Base-by-base conservation (phyloP, 108 stramenopile species). In the Nitzschia sp. region DNA sequence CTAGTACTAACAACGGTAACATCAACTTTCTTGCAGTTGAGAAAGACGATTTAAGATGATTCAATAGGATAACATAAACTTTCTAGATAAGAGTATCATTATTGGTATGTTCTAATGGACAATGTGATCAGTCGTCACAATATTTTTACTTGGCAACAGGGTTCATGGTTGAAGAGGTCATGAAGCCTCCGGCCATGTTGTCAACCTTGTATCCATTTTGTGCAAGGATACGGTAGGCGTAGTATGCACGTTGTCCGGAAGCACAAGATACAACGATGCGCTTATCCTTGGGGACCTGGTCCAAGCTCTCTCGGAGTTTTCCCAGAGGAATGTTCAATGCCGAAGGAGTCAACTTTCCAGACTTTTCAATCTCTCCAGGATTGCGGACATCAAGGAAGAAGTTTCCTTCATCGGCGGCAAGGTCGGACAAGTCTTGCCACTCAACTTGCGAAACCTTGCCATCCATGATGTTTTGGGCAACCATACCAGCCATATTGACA, bases 401-500 rank as follows among this genome's bases (percentile, higher is more conserved):
- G 2, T 43, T 66, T 26, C 62, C 72, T 3, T 67, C 69, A 21
- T 75, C 57, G 0, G 73, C 46, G 21, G 72, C 72, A 14, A 76
- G 58, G 8, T 71, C 40, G 1, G 79, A 72, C 40, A 88, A 44
- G 24, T 88, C 80, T 46, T 75, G 79, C 84, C 83, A 88, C 52
- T 88, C 80, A 3, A 88, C 61, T 57, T 85, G 82, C 8, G 77
- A 77, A 10, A 88, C 84, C 10, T 85, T 41, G 24, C 87, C 87
- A 24, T 88, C 82, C 22, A 85, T 51, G 41, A 83, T 62, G 55
- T 88, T 88, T 50, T 81, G 80, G 10, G 87, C 87, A 2, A 79
- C 80, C 82, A 88, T 83, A 7, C 87, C 87, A 10, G 87, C 87
- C 44, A 83, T 82, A 71, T 88, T 88, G 21, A 88, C 82, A 14